phyloP scores from a whole-genome alignment of 805 yeast species.

The Saccharomycopsis oosterbeekiorum region DNA sequence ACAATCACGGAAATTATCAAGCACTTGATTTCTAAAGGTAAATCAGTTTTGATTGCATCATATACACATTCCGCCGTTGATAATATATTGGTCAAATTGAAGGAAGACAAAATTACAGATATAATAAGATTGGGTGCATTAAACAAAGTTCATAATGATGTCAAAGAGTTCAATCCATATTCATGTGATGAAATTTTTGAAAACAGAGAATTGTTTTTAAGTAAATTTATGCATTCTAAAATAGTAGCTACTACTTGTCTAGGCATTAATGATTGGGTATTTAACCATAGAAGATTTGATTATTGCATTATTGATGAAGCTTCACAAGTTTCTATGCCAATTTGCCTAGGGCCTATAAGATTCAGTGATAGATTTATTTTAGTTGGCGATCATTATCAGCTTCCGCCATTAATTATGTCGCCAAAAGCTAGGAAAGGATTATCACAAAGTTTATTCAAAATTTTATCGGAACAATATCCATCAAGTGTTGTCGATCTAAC shows the following conservation, averaged over 20 bases:
- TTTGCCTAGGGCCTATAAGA: slow-evolving; percentile 79
- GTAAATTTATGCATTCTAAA: slow-evolving; percentile 43
- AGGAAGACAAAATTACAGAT: slow-evolving; percentile 30
- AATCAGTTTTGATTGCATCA: slow-evolving; percentile 68
- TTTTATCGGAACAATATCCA: slow-evolving; percentile 65
- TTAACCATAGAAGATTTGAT: slow-evolving; percentile 58
- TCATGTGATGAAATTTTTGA: slow-evolving; percentile 15
- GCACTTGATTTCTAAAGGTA: slow-evolving; percentile 46
- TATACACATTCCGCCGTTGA: slow-evolving; percentile 96
- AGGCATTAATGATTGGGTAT: slow-evolving; percentile 57
- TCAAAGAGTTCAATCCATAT: slow-evolving; percentile 42
- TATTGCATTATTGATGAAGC: slow-evolving; percentile 96
- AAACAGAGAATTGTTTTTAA: slow-evolving; percentile 34
- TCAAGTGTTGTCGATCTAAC: slow-evolving; percentile 65
- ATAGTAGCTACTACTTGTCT: slow-evolving; percentile 88
- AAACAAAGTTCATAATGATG: slow-evolving; percentile 51
- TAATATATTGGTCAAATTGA: slow-evolving; percentile 72
- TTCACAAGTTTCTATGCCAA: slow-evolving; percentile 87
- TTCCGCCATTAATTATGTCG: slow-evolving; percentile 78
- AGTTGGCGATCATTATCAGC: slow-evolving; percentile 94
- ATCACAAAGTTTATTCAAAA: slow-evolving; percentile 66
- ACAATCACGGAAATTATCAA: slow-evolving; percentile 70
- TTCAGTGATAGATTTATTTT: slow-evolving; percentile 70
- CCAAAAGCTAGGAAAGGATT: slow-evolving; percentile 53
- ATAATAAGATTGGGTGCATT: slow-evolving; percentile 62